Percentiles rank a stretch among this genome's conserved stretches.
Evolutionary conservation across 495 filamentous ascomycete species (phyloP).

Genomic region (Glonium stellatum): DNA sequence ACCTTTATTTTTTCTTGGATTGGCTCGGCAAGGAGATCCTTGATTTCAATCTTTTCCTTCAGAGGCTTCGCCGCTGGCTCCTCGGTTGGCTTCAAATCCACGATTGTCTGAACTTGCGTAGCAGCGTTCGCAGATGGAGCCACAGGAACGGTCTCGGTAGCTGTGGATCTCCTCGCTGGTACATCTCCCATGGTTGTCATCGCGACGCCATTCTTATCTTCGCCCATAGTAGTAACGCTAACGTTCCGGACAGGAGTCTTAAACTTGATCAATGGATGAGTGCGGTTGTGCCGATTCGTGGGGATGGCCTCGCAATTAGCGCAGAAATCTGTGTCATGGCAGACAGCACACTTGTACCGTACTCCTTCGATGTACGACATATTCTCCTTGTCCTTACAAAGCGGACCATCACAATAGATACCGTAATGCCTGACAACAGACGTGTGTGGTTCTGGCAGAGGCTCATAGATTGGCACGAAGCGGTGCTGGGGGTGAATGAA

Average conservation of each 20-base stretch:
- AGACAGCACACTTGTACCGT: conserved; percentile 96
- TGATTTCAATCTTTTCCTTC: conserved; percentile 39
- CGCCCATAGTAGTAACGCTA: conserved; percentile 74
- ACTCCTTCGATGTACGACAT: conserved; percentile 70
- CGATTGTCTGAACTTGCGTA: conserved; percentile 63
- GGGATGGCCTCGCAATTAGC: conserved; percentile 87
- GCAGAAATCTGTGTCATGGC: conserved; percentile 94
- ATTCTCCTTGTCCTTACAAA: conserved; percentile 58
- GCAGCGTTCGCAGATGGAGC: conserved; percentile 47
- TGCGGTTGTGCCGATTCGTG: conserved; percentile 77
- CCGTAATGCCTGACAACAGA: conserved; percentile 55
- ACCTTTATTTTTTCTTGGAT: conserved; percentile 32
- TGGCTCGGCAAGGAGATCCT: conserved; percentile 33
- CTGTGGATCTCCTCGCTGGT: conserved; percentile 39
- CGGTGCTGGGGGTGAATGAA: conserved; percentile 76
- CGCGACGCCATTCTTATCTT: conserved; percentile 56
- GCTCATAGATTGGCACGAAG: conserved; percentile 81
- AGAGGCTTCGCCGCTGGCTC: conserved; percentile 24
- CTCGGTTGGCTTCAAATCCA: conserved; percentile 59
- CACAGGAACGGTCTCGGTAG: conserved; percentile 47
- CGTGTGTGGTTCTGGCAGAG: conserved; percentile 51
- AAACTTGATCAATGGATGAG: conserved; percentile 94
- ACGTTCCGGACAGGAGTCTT: conserved; percentile 89
- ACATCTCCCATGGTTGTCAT: conserved; percentile 63
- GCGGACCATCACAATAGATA: conserved; percentile 91